A percentile compares a stretch with the other conserved stretches of the same genome.
These are phyloP conservation scores for Ilex aquifolium DNA, from an alignment of 257 asterid species.

Conservation along the genomic window DNA sequence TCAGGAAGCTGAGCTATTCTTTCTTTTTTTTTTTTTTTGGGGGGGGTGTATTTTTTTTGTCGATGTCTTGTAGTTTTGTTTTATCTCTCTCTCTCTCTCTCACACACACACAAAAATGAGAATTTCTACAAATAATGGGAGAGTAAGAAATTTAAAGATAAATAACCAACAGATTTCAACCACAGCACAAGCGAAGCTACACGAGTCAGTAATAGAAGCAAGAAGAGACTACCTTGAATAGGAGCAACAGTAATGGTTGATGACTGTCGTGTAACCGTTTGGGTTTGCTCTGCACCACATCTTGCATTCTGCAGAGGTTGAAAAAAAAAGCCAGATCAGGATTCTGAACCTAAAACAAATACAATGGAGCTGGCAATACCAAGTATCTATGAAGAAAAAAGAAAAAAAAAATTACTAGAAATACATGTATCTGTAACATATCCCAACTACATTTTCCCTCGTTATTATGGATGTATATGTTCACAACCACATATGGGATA, in stretches of 20 bases:
- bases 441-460: too few species aligned
- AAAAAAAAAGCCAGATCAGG: slow-evolving; percentile 7
- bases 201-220: neutral
- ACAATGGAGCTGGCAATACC: neutral
- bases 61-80: too few species aligned
- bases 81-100: too few species aligned
- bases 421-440: too few species aligned
- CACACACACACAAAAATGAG: too few species aligned
- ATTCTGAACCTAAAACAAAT: neutral
- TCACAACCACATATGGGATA: too few species aligned
- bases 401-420: neutral
- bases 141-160: neutral
- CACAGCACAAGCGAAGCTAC: neutral
- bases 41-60: too few species aligned
- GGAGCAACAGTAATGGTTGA: slow-evolving; percentile 92
- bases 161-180: neutral
- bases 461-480: too few species aligned
- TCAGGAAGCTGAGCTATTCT: neutral
- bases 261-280: slow-evolving; percentile 77
- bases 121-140: neutral
- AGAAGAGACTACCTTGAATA: slow-evolving; percentile 48
- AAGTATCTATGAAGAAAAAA: neutral
- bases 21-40: too few species aligned
- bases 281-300: slow-evolving; percentile 77
- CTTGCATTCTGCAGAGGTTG: slow-evolving; percentile 56